Percentiles rank a stretch among this genome's conserved stretches.
These are phyloP conservation scores for Coleophoma eucalyptorum DNA, from an alignment of 2,329 filamentous ascomycete genomes.

Conservation along the genomic window DNA sequence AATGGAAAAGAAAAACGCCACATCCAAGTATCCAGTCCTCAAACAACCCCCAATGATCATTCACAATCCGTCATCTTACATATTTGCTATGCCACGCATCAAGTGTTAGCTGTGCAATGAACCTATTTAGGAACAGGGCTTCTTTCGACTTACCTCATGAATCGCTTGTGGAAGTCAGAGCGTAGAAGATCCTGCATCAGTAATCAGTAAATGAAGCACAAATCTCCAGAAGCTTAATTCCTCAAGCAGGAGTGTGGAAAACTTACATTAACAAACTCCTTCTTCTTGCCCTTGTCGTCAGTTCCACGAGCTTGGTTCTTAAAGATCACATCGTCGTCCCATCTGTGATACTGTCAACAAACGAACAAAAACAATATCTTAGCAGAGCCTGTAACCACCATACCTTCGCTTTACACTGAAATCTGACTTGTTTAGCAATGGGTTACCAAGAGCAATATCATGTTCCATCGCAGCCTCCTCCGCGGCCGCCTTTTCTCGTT, in stretches of 20 bases:
- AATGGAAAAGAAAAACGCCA: conserved; percentile 3
- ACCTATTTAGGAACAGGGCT: not conserved
- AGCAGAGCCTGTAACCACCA: conserved; percentile 4
- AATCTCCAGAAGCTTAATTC: conserved; percentile 1
- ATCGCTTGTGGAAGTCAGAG: conserved; percentile 96
- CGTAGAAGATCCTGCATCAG: conserved; percentile 69
- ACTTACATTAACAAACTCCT: conserved; percentile 94
- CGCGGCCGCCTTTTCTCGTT: conserved; percentile 72
- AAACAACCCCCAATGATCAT: too few relatives aligned
- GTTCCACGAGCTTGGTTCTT: conserved; percentile 97
- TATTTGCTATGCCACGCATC: conserved; percentile 20
- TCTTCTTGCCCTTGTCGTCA: conserved; percentile 77
- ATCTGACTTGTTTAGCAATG: conserved; percentile 81
- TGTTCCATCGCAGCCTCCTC: conserved; percentile 82
- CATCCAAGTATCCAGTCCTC: not conserved
- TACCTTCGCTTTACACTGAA: conserved; percentile 79
- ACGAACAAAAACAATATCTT: not conserved
- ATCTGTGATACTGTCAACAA: conserved; percentile 43
- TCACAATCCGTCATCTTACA: conserved; percentile 23
- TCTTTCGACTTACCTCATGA: conserved; percentile 59
- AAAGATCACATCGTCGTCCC: conserved; percentile 99
- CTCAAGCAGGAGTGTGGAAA: conserved; percentile 1
- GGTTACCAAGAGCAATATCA: conserved; percentile 90
- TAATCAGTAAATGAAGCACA: conserved; percentile 1
- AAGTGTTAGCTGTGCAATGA: conserved; percentile 9